Evolutionary conservation across 2,329 filamentous ascomycete species (phyloP).

Genomic region (Hirsutella minnesotensis): DNA sequence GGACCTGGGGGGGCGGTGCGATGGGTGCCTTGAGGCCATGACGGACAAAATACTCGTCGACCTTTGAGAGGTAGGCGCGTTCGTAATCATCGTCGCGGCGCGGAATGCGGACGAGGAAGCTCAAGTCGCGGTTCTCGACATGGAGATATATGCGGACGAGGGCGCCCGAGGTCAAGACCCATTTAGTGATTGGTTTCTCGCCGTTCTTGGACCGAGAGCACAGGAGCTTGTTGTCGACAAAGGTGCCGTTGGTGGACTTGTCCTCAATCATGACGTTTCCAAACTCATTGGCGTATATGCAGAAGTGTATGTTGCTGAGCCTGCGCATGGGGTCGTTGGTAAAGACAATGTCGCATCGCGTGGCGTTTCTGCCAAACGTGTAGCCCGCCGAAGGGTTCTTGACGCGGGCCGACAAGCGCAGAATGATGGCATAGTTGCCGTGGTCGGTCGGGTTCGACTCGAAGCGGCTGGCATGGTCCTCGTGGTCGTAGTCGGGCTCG

Average conservation of each 20-base stretch:
- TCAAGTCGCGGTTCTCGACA: constrained; percentile 45
- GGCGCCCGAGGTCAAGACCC: constrained; percentile 61
- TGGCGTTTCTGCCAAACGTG: constrained; percentile 68
- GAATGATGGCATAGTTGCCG: constrained; percentile 57
- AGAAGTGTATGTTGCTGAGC: constrained; percentile 92
- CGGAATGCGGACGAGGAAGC: constrained; percentile 79
- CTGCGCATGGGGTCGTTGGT: constrained; percentile 54
- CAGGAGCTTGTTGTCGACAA: constrained; percentile 65
- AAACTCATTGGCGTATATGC: constrained; percentile 80
- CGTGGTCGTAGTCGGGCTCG: constrained; percentile 36
- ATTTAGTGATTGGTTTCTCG: constrained; percentile 20
- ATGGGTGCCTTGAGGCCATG: constrained; percentile 29
- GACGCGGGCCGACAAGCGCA: constrained; percentile 64
- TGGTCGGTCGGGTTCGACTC: constrained; percentile 31
- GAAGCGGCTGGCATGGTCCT: constrained; percentile 38
- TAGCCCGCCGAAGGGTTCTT: constrained; percentile 64
- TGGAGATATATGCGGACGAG: constrained; percentile 58
- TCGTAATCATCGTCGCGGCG: constrained; percentile 56
- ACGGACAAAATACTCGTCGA: constrained; percentile 50
- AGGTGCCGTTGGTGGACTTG: constrained; percentile 88
- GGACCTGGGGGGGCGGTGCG: constrained; percentile 21
- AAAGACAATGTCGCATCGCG: constrained; percentile 62
- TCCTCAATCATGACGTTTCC: constrained; percentile 88
- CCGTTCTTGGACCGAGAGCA: constrained; percentile 24
- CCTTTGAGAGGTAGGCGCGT: constrained; percentile 54